These are phyloP conservation scores for Xylaria palmicola DNA, from an alignment of 495 filamentous ascomycete species.

Conservation along the genomic window DNA sequence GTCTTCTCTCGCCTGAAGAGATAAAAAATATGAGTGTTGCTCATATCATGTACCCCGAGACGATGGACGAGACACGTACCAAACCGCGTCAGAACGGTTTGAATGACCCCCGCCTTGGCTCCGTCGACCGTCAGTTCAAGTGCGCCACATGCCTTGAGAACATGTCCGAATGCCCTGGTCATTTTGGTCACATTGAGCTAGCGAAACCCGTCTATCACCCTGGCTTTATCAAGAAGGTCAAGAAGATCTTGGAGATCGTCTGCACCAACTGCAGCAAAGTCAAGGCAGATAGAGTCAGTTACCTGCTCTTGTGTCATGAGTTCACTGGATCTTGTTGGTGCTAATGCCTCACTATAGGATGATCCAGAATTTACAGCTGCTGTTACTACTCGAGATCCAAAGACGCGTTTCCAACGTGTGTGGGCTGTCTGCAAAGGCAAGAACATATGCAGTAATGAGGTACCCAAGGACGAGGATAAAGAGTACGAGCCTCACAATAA, in stretches of 20 bases:
- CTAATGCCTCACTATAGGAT: conserved; percentile 70
- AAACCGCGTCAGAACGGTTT: conserved; percentile 84
- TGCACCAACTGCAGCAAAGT: conserved; percentile 98
- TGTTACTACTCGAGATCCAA: conserved; percentile 80
- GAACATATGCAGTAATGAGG: conserved; percentile 74
- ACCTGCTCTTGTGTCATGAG: conserved; percentile 46
- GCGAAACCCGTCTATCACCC: conserved; percentile 93
- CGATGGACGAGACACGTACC: conserved; percentile 92
- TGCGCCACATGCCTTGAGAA: conserved; percentile 93
- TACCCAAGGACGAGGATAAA: conserved; percentile 57
- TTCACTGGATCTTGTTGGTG: conserved; percentile 49
- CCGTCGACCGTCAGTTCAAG: conserved; percentile 89
- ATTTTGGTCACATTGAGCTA: conserved; percentile 97
- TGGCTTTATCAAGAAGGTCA: conserved; percentile 94
- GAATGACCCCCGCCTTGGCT: conserved; percentile 91
- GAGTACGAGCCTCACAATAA: conserved; percentile 54
- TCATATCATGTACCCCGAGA: conserved; percentile 92
- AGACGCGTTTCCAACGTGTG: conserved; percentile 85
- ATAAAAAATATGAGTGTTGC: conserved; percentile 96
- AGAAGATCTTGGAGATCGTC: conserved; percentile 96
- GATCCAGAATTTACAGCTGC: conserved; percentile 81
- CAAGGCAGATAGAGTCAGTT: conserved; percentile 90
- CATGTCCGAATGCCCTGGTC: conserved; percentile 92
- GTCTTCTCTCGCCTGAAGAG: conserved; percentile 92
- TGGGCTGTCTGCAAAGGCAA: conserved; percentile 88